Percentiles rank a stretch among this genome's conserved stretches.
phyloP scores from a whole-genome alignment of 225 moss, liverwort and hornwort genomes.

The Polytrichum formosum region DNA sequence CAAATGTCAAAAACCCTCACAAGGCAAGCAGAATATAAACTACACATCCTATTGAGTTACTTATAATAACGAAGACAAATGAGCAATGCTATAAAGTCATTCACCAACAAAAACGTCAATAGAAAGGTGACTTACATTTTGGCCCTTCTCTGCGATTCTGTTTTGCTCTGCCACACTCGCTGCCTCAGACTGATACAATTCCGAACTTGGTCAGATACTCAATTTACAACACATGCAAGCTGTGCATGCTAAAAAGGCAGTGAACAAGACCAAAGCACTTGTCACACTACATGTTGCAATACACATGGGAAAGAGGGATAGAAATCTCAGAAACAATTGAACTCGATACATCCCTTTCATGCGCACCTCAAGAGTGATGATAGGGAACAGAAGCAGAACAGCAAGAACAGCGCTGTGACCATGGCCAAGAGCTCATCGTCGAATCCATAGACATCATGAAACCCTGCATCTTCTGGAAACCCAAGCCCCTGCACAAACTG shows the following conservation, averaged over 20 bases:
- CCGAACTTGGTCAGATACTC: neutral
- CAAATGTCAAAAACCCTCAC: too few relatives aligned
- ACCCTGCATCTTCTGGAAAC: slow-evolving; percentile 59
- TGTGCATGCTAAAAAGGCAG: neutral
- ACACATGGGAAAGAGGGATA: neutral
- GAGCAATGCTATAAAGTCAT: too few relatives aligned
- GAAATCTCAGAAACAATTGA: neutral
- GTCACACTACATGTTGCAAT: neutral
- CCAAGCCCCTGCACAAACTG: slow-evolving; percentile 85
- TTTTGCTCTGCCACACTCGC: slow-evolving; percentile 47
- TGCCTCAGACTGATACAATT: slow-evolving; percentile 57
- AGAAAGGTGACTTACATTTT: slow-evolving; percentile 40
- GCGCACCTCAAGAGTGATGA: slow-evolving; percentile 64
- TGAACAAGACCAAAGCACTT: too few relatives aligned
- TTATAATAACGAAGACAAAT: too few relatives aligned
- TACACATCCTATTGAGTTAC: too few relatives aligned
- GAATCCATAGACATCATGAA: slow-evolving; percentile 78
- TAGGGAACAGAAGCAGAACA: slow-evolving; percentile 74
- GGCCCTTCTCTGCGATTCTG: slow-evolving; percentile 41
- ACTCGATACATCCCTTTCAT: neutral
- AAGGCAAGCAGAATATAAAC: too few relatives aligned
- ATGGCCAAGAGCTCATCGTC: slow-evolving; percentile 81
- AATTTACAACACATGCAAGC: neutral
- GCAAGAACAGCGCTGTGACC: slow-evolving; percentile 79
- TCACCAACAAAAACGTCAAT: too few relatives aligned